Percentiles rank a stretch among this genome's conserved stretches.
phyloP scores from a whole-genome alignment of 2,329 filamentous ascomycete species.

The Aspergillus luchuensis region DNA sequence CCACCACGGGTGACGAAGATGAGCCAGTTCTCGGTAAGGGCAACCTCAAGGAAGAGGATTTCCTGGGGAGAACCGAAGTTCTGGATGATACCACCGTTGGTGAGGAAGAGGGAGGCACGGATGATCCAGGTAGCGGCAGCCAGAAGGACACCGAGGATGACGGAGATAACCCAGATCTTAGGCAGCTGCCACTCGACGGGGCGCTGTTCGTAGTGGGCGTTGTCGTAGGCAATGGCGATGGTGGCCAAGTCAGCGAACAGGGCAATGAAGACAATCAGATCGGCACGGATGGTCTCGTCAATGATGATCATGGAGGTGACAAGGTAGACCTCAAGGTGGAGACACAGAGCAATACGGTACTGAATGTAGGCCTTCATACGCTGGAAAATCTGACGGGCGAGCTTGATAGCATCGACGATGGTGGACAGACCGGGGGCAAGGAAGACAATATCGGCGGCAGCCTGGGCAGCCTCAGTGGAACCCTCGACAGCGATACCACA shows the following conservation, averaged over 20 bases:
- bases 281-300: conserved; percentile 71
- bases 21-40: conserved; percentile 92
- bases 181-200: conserved; percentile 79
- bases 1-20: conserved; percentile 93
- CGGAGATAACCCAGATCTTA: conserved; percentile 74
- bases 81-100: conserved; percentile 71
- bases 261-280: conserved; percentile 77
- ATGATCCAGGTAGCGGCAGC: conserved; percentile 73
- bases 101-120: conserved; percentile 69
- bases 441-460: conserved; percentile 74
- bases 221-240: conserved; percentile 77
- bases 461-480: conserved; percentile 71
- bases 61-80: conserved; percentile 75
- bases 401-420: conserved; percentile 73
- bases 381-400: conserved; percentile 73
- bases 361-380: conserved; percentile 77
- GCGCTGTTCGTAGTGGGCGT: conserved; percentile 72
- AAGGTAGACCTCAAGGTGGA: conserved; percentile 75
- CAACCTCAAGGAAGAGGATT: conserved; percentile 86
- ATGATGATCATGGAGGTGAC: conserved; percentile 78
- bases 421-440: conserved; percentile 71
- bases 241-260: conserved; percentile 79
- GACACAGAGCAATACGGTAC: conserved; percentile 74
- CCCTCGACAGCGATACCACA: conserved; percentile 75
- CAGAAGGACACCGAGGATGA: conserved; percentile 64